Evolutionary conservation across 768 basidiomycete species (phyloP), one percentile per base, ranked within the genome.

Genomic region (Paxillus involutus): DNA sequence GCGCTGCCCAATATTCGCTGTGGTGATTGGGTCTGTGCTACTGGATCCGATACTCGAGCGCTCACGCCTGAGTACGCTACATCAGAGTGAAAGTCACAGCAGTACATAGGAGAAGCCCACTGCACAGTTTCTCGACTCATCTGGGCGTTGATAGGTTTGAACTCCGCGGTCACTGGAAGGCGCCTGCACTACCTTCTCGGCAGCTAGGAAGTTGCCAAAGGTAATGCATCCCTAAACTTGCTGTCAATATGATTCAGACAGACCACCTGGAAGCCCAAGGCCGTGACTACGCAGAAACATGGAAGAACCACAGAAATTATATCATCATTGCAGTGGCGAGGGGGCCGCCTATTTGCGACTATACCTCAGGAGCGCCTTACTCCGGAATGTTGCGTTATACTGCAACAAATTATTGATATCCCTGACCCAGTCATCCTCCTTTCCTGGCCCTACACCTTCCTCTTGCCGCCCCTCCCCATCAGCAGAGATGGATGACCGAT

Each of bases 391-490:
- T 29, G 91, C 91, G 60, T 97, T 97, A 74, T 96, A 97, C 71
- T 95, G 93, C 52, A 97, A 73, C 54, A 97, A 73, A 60, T 93
- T 94, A 70, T 96, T 96, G 71, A 97, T 97, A 65, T 97, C 94
- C 51, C 91, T 80, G n/a, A 95, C 93, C 94, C 94, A 97, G 62
- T 94, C 93, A 65, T 93, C 91, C 62, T 91, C 90, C 64, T 88
- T 90, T 11, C 90, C 88, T 26, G 85, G 88, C 9, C 81, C 81
- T 24, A 83, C 89, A 26, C 88, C 88, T 70, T 88, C 86, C 46
- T 73, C 77, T 42, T 77, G 71, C 39, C 74, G 71, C 40, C 70
- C 69, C 29, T 75, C 69, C 19, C 64, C 72, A 3, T 71, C 70
- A 46, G 85, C 82, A 4, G 82, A 78, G 54, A 89, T 88, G 2